These are phyloP conservation scores for Suillus ampliporus DNA, from an alignment of 768 basidiomycete genomes.

Conservation along the genomic window DNA sequence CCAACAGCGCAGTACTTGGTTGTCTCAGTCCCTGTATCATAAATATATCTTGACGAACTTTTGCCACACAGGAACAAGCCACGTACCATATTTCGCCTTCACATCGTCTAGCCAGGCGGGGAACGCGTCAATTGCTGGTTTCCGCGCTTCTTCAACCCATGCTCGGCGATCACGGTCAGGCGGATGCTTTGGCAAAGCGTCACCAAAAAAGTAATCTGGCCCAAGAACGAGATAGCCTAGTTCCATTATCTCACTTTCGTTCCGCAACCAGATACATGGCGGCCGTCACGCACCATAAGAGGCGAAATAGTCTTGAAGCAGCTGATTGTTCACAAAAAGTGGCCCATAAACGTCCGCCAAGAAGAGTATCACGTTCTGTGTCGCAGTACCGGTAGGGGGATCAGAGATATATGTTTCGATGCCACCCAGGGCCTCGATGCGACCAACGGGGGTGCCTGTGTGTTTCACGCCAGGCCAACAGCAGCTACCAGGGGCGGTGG, in stretches of 20 bases:
- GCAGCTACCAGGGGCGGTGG: conserved; percentile 50
- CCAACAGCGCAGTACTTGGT: conserved; percentile 50
- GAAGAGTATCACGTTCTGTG: conserved; percentile 56
- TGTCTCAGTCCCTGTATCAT: conserved; percentile 30
- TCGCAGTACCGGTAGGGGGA: conserved; percentile 39
- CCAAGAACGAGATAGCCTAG: conserved; percentile 62
- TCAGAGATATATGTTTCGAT: conserved; percentile 61
- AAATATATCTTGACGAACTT: conserved; percentile 21
- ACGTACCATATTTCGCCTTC: conserved; percentile 51
- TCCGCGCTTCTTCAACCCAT: conserved; percentile 44
- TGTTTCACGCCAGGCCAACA: conserved; percentile 59
- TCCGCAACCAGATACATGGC: not conserved
- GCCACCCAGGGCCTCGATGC: conserved; percentile 48
- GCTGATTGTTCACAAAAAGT: conserved; percentile 56
- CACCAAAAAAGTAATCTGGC: conserved; percentile 65
- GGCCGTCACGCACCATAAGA: conserved; percentile 54
- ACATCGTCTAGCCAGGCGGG: conserved; percentile 59
- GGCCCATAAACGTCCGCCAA: conserved; percentile 62
- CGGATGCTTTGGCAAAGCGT: conserved; percentile 44
- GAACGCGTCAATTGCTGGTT: conserved; percentile 41
- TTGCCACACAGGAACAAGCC: not conserved
- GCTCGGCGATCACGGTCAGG: conserved; percentile 35
- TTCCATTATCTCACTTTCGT: not conserved
- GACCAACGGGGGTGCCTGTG: conserved; percentile 52
- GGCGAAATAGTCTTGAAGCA: conserved; percentile 67